Evolutionary conservation across 768 basidiomycete genomes (phyloP), one percentile per base, ranked within the genome.

Genomic region (Astraeus odoratus): DNA sequence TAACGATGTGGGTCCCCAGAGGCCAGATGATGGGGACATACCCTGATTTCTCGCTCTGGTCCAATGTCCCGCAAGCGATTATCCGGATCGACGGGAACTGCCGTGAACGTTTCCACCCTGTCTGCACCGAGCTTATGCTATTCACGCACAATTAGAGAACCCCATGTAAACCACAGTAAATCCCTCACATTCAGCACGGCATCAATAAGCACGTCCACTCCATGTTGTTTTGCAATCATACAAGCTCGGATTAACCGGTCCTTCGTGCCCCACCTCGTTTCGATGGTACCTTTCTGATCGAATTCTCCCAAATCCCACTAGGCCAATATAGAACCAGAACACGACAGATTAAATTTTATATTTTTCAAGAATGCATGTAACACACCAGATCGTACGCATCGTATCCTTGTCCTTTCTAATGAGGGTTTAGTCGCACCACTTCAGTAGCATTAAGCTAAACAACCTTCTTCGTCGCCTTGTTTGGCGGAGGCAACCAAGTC

Each of bases 301-400:
- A 91, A 91, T 65, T 91, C 88, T 27, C 88, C 88, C 15, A 92
- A 64, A 59, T 92, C 88, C 88, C 89, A 92, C 87, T 91, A 42
- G 19, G 20, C 16, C 8, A n/a, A 22, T 10, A 30, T 30, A 8
- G 16, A 6, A 36, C 16, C 24, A 37, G 12, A 39, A 13, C 39
- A 39, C 23, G n/a, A n/a, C n/a, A 18, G 8, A 43, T 18, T 9
- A 39, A 10, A 6, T 29, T 9, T 20, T 12, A 34, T 7, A n/a
- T n/a, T n/a, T n/a, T n/a, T n/a, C n/a, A n/a, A n/a, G n/a, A n/a
- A n/a, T n/a, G n/a, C n/a, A n/a, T n/a, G n/a, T n/a, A 26, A 58
- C 69, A 43, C 64, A 89, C 87, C 65, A 91, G 57, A 58, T 91
- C 89, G 62, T 91, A 91, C 1, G 85, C 88, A 59, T 91, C 88